Evolutionary conservation across 805 yeast genomes (phyloP).

Genomic region (Ogataea ganodermae): DNA sequence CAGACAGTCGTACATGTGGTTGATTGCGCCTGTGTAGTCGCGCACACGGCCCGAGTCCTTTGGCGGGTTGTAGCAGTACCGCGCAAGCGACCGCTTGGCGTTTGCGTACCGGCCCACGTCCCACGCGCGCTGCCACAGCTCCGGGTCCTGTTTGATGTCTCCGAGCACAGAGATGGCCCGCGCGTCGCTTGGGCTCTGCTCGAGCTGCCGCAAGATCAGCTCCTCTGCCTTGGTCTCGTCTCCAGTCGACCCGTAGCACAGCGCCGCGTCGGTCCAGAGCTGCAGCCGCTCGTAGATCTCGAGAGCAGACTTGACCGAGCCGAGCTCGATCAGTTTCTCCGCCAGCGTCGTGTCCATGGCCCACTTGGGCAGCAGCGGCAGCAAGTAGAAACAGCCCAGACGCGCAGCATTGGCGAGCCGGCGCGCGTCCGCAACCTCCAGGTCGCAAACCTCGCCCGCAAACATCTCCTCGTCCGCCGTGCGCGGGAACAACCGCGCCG

Average conservation of each 20-base stretch:
- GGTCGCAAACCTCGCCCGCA: slow-evolving; percentile 21
- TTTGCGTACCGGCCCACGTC: slow-evolving; percentile 75
- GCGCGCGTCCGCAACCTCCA: slow-evolving; percentile 27
- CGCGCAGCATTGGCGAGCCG: slow-evolving; percentile 51
- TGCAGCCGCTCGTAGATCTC: slow-evolving; percentile 83
- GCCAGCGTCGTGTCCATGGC: slow-evolving; percentile 79
- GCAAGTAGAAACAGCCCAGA: slow-evolving; percentile 66
- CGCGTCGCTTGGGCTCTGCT: slow-evolving; percentile 68
- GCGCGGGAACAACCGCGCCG: slow-evolving; percentile 53
- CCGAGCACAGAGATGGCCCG: slow-evolving; percentile 84
- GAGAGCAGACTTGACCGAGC: slow-evolving; percentile 82
- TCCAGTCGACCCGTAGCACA: slow-evolving; percentile 87
- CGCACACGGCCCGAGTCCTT: slow-evolving; percentile 49
- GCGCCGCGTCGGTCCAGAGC: slow-evolving; percentile 79
- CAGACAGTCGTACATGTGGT: slow-evolving; percentile 74
- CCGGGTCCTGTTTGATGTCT: slow-evolving; percentile 76
- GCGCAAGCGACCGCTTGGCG: slow-evolving; percentile 83
- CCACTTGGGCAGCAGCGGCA: slow-evolving; percentile 86
- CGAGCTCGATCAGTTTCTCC: slow-evolving; percentile 81
- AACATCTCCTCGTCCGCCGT: slow-evolving; percentile 33
- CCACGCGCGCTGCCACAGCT: slow-evolving; percentile 86
- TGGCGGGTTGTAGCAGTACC: slow-evolving; percentile 70
- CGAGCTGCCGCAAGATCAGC: slow-evolving; percentile 56
- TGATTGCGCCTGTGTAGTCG: slow-evolving; percentile 55
- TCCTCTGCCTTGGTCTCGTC: slow-evolving; percentile 65